A percentile compares a stretch with the other conserved stretches of the same genome.
phyloP scores from a whole-genome alignment of 2,329 filamentous ascomycete genomes.

The Cryphonectria naterciae region DNA sequence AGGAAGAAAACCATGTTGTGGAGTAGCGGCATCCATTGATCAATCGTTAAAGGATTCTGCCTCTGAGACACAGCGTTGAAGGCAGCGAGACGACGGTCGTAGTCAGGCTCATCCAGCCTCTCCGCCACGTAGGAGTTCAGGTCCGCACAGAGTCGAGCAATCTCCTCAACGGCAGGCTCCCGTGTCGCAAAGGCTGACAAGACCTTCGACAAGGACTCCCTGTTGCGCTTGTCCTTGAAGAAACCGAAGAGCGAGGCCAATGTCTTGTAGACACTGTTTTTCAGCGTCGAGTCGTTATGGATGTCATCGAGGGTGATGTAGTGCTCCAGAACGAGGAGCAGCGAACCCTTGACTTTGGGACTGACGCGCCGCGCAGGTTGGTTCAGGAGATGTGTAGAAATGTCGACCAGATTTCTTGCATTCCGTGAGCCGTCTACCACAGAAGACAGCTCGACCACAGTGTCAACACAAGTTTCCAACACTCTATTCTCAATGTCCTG shows the following conservation, averaged over 20 bases:
- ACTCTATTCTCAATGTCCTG: constrained; percentile 70
- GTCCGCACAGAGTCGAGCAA: constrained; percentile 73
- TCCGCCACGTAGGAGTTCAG: constrained; percentile 78
- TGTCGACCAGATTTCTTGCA: constrained; percentile 76
- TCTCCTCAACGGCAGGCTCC: constrained; percentile 61
- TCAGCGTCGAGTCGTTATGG: constrained; percentile 60
- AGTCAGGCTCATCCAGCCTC: constrained; percentile 84
- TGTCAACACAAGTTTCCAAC: constrained; percentile 77
- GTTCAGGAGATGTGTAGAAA: constrained; percentile 78
- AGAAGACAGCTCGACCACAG: constrained; percentile 75
- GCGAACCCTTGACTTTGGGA: constrained; percentile 78
- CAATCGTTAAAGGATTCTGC: constrained; percentile 63
- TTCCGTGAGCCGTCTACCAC: constrained; percentile 71
- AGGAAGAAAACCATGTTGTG: constrained; percentile 91
- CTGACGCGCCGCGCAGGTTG: constrained; percentile 85
- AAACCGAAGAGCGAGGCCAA: constrained; percentile 85
- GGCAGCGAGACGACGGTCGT: constrained; percentile 77
- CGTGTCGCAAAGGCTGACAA: constrained; percentile 71
- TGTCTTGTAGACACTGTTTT: constrained; percentile 70
- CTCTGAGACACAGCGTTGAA: constrained; percentile 73
- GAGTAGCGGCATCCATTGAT: constrained; percentile 85
- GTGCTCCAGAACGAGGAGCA: constrained; percentile 79
- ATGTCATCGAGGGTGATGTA: constrained; percentile 72
- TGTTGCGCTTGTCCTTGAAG: constrained; percentile 80
- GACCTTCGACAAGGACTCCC: constrained; percentile 74